Percentiles rank a stretch among this genome's conserved stretches.
These are phyloP conservation scores for Pisolithus thermaeus DNA, from an alignment of 1,284 basidiomycete species.

Conservation along the genomic window DNA sequence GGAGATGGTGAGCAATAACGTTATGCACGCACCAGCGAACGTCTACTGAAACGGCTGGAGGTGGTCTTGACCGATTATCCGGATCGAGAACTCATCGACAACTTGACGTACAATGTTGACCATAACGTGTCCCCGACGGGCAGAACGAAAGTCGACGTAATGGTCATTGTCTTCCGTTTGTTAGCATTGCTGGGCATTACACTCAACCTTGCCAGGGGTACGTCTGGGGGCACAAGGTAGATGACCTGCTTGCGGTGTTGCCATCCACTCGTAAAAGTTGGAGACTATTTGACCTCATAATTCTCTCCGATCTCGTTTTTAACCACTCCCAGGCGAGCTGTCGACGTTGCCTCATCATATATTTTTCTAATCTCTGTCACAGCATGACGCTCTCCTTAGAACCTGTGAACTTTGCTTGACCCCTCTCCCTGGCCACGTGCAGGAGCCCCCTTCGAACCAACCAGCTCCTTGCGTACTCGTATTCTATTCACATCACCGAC, in stretches of 20 bases:
- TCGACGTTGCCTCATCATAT: background rate
- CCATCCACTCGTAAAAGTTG: slow-evolving; percentile 12
- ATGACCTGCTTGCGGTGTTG: slow-evolving; percentile 45
- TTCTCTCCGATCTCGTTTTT: slow-evolving; percentile 90
- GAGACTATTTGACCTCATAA: slow-evolving; percentile 69
- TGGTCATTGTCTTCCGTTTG: slow-evolving; percentile 35
- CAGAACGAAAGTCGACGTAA: slow-evolving; percentile 35
- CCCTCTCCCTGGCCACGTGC: background rate
- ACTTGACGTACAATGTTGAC: slow-evolving; percentile 68
- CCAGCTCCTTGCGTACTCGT: slow-evolving; percentile 64
- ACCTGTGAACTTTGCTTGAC: slow-evolving; percentile 58
- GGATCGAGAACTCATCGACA: slow-evolving; percentile 73
- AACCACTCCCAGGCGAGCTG: slow-evolving; percentile 71
- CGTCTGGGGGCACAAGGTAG: slow-evolving; percentile 78
- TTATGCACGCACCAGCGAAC: background rate
- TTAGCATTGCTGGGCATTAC: background rate
- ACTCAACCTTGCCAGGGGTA: slow-evolving; percentile 56
- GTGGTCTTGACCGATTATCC: slow-evolving; percentile 92
- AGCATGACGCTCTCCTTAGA: slow-evolving; percentile 81
- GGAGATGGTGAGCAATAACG: slow-evolving; percentile 34
- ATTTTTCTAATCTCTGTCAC: background rate
- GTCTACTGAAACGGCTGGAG: slow-evolving; percentile 26
- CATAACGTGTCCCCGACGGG: slow-evolving; percentile 43
- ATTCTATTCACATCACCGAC: slow-evolving; percentile 91
- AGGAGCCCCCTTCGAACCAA: slow-evolving; percentile 3